Evolutionary conservation across 2,329 filamentous ascomycete species (phyloP).

Genomic region (Aureobasidium subglaciale): DNA sequence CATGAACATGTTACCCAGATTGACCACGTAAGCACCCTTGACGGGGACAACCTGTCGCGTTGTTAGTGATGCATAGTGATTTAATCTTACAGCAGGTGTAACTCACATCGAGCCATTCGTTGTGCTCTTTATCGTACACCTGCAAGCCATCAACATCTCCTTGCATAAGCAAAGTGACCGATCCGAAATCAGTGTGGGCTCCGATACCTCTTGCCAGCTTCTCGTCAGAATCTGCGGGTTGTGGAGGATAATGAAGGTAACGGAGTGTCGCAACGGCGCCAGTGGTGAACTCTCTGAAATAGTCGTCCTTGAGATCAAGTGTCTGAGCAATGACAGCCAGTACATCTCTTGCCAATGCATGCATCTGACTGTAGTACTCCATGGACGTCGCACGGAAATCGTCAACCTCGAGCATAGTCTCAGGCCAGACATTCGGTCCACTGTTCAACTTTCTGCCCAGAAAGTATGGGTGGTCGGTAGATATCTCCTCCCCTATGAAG

Average conservation of each 20-base stretch:
- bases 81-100: background rate
- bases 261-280: conserved; percentile 37
- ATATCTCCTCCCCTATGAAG: conserved; percentile 38
- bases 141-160: conserved; percentile 34
- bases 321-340: background rate
- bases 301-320: background rate
- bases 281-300: conserved; percentile 31
- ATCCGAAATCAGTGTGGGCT: conserved; percentile 39
- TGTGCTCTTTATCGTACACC: conserved; percentile 26
- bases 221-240: conserved; percentile 32
- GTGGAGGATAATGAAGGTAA: conserved; percentile 33
- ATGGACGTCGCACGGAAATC: background rate
- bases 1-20: conserved; percentile 15
- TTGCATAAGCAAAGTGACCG: conserved; percentile 36
- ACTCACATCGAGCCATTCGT: conserved; percentile 28
- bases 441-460: background rate
- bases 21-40: conserved; percentile 23
- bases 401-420: background rate
- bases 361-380: background rate
- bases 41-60: conserved; percentile 13
- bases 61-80: background rate
- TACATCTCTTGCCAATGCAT: background rate
- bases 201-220: conserved; percentile 34
- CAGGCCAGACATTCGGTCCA: conserved; percentile 33
- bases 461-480: background rate